These are phyloP conservation scores for Ophiocordyceps camponoti-floridani DNA, from an alignment of 2,329 filamentous ascomycete genomes.

Conservation along the genomic window DNA sequence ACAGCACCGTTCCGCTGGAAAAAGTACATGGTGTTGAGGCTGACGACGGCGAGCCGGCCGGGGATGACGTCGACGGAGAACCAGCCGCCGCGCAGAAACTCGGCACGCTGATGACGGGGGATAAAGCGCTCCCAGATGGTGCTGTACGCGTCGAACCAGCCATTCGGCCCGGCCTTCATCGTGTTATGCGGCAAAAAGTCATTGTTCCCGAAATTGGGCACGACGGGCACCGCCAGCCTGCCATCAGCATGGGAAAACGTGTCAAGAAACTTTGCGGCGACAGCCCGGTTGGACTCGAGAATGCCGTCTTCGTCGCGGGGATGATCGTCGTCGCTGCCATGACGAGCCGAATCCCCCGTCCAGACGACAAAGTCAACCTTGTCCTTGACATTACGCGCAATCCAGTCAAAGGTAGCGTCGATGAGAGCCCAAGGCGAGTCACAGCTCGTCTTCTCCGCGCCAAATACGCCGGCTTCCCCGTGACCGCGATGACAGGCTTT, in stretches of 20 bases:
- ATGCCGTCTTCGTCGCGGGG: conserved; percentile 64
- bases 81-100: conserved; percentile 86
- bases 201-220: conserved; percentile 92
- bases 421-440: conserved; percentile 67
- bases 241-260: conserved; percentile 48
- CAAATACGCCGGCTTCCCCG: conserved; percentile 64
- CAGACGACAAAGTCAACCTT: conserved; percentile 78
- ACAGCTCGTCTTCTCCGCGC: conserved; percentile 75
- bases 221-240: conserved; percentile 51
- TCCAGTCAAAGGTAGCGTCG: conserved; percentile 83
- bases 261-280: conserved; percentile 61
- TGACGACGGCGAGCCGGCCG: conserved; percentile 70
- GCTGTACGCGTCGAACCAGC: conserved; percentile 62
- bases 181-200: conserved; percentile 97
- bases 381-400: conserved; percentile 58
- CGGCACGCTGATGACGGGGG: conserved; percentile 78
- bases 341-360: conserved; percentile 80
- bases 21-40: conserved; percentile 91
- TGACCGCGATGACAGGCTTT: conserved; percentile 63
- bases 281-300: conserved; percentile 54
- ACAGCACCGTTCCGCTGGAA: conserved; percentile 87
- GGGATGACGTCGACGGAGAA: conserved; percentile 88
- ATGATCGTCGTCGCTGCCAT: conserved; percentile 69
- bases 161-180: conserved; percentile 67
- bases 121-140: conserved; percentile 77